Evolutionary conservation across 345 rosid genomes (phyloP), one percentile per base, ranked within the genome.

Genomic region (Eucalyptus curtisii): DNA sequence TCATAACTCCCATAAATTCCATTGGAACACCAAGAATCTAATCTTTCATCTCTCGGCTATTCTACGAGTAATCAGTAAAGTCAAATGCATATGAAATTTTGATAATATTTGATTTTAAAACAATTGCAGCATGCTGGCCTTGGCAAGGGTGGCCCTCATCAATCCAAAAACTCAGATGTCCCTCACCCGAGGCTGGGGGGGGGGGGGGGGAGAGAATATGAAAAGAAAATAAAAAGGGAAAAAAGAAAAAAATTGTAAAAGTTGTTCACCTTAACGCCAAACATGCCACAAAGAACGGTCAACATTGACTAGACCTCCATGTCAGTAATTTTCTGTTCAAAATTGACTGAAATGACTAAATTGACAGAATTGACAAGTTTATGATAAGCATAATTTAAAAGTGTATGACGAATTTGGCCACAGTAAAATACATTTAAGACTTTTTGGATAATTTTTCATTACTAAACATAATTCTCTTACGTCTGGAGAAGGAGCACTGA

Each of bases 131-230:
- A 8, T 10, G 30, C 61, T 13, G 10, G 61, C 61, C 61, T 10
- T 4, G 61, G 61, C 61, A 24, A 55, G 61, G 30, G 27, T 55
- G 13, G 30, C 27, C 61, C 6, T 4, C 61, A 3, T 24, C 27
- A 55, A 55, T 17, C 61, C 61, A 55, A 52, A 52, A 55, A 55
- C 30, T 22, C 30, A 0, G 30, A 55, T 24, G 61, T 55, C 61
- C 61, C 61, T 24, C 6, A 6, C 61, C 13, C 3, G 3, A 4
- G 61, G 61, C 61, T 4, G 13, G 27, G 1, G 55, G 24, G 55
- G 0, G 10, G 2, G 30, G 4, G 24, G 0, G 11, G 11, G 0
- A 2, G 7, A 22, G 27, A 55, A 55, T 55, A 55, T 55, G 27
- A 55, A 55, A 55, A 55, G 61, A 4, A 55, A 55, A 55, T 6